phyloP scores from a whole-genome alignment of 352 stramenopile genomes.

The Achlya hypogyna region DNA sequence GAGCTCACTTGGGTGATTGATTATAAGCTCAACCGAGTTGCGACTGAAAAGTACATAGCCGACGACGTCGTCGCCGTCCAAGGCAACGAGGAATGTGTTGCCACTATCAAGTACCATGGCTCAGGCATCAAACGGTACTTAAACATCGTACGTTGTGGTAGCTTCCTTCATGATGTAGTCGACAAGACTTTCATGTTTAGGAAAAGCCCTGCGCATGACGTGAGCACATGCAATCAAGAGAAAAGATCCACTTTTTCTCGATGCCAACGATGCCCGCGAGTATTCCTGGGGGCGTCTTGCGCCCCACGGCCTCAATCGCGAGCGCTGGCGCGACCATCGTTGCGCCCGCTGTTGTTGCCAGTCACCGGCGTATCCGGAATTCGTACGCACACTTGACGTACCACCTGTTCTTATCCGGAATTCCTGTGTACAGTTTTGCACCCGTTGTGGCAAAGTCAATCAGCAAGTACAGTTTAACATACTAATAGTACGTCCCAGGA shows the following conservation, averaged over 20 bases:
- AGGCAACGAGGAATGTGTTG: conserved; percentile 32
- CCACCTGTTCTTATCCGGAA: too few relatives aligned
- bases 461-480: too few relatives aligned
- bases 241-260: background rate
- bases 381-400: too few relatives aligned
- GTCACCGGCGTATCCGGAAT: background rate
- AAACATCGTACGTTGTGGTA: conserved; percentile 17
- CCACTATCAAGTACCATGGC: conserved; percentile 21
- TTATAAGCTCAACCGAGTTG: conserved; percentile 11
- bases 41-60: conserved; percentile 41
- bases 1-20: background rate
- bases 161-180: conserved; percentile 28
- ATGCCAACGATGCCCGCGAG: background rate
- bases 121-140: background rate
- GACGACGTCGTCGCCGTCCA: conserved; percentile 22
- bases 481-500: too few relatives aligned
- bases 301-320: background rate
- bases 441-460: too few relatives aligned
- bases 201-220: conserved; percentile 26
- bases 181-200: conserved; percentile 34
- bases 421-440: too few relatives aligned
- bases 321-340: too few relatives aligned
- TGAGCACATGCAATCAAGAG: background rate
- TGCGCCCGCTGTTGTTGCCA: too few relatives aligned
- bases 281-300: background rate